Percentiles rank a stretch among this genome's conserved stretches.
Evolutionary conservation across 805 yeast genomes (phyloP).

Genomic region (Saccharomyces mikatae): DNA sequence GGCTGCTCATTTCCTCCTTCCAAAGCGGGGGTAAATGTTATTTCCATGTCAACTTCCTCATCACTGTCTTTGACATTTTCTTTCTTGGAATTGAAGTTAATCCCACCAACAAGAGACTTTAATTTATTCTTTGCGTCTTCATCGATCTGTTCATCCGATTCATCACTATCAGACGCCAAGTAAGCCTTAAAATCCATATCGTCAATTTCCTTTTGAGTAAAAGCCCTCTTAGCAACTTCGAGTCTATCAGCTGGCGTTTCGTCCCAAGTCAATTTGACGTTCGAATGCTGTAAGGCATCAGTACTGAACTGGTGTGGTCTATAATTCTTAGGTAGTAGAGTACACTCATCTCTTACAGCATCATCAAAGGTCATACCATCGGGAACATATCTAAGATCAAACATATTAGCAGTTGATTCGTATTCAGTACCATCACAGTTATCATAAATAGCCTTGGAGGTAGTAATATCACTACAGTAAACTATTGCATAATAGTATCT

Average conservation of each 20-base stretch:
- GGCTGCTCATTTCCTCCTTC: conserved; percentile 33
- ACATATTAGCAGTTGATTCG: conserved; percentile 90
- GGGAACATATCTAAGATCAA: conserved; percentile 88
- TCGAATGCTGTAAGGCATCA: conserved; percentile 92
- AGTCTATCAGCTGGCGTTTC: conserved; percentile 91
- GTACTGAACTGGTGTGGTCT: conserved; percentile 78
- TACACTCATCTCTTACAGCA: conserved; percentile 66
- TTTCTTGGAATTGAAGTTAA: conserved; percentile 32
- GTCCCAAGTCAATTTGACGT: conserved; percentile 96
- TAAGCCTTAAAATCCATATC: conserved; percentile 91
- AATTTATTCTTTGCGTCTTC: conserved; percentile 47
- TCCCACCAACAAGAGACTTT: conserved; percentile 45
- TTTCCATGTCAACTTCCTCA: conserved; percentile 83
- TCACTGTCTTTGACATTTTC: conserved; percentile 33
- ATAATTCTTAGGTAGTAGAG: conserved; percentile 65
- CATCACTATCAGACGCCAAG: conserved; percentile 69
- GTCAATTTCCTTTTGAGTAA: conserved; percentile 79
- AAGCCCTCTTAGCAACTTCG: conserved; percentile 67
- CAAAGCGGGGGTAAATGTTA: conserved; percentile 87
- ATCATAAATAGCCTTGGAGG: conserved; percentile 70
- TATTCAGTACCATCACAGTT: conserved; percentile 92
- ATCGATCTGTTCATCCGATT: conserved; percentile 37
- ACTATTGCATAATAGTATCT: conserved; percentile 92
- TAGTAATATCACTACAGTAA: conserved; percentile 61
- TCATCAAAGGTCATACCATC: conserved; percentile 85